Evolutionary conservation across 208 protist species (phyloP).

Genomic region (Strigomonas culicis): DNA sequence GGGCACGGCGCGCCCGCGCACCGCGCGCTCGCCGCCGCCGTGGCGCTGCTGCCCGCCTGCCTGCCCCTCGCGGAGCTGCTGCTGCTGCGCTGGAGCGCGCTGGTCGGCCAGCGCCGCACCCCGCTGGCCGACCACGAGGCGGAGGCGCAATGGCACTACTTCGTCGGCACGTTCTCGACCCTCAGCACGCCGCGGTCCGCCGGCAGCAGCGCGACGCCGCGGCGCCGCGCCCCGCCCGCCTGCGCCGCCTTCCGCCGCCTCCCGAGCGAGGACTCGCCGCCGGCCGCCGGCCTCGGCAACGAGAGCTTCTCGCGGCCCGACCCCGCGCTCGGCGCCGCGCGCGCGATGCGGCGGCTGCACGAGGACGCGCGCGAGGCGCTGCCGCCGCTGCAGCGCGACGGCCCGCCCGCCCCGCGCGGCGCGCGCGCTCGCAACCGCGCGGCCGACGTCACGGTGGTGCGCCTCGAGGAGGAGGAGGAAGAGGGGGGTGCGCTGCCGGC

Average conservation of each 20-base stretch:
- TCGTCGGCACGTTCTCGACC: no score
- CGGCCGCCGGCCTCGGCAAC: background rate
- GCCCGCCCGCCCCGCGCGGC: background rate
- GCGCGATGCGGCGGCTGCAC: background rate
- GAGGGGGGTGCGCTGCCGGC: no score
- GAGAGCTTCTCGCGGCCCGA: constrained; percentile 25
- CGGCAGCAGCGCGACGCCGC: no score
- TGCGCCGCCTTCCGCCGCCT: background rate
- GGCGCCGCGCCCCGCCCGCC: no score
- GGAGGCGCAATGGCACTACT: no score
- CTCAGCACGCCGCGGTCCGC: no score
- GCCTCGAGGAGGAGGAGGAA: no score
- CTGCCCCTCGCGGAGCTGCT: no score
- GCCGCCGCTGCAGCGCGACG: background rate
- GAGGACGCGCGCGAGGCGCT: constrained; percentile 1
- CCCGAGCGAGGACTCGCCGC: background rate
- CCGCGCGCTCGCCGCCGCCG: no score
- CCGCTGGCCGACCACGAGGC: background rate
- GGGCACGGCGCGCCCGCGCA: no score
- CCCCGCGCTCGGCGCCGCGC: constrained; percentile 1
- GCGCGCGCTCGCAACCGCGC: background rate
- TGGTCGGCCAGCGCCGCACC: no score
- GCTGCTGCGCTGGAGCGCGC: background rate
- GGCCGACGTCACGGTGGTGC: background rate
- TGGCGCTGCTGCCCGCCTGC: background rate